Evolutionary conservation across 1,284 basidiomycete genomes (phyloP), one percentile per base, ranked within the genome.

Genomic region (Puccinia coronata): DNA sequence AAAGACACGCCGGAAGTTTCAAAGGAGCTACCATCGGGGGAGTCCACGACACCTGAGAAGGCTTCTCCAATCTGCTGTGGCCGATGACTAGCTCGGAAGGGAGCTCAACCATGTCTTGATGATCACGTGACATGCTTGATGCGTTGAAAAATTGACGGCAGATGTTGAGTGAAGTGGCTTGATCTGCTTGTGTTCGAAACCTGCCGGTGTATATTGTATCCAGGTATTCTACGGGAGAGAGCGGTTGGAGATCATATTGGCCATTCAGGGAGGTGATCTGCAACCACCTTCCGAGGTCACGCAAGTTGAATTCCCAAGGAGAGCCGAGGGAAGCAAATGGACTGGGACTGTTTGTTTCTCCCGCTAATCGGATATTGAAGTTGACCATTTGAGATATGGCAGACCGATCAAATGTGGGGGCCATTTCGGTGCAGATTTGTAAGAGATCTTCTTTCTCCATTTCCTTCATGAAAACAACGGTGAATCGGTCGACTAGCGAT

Each of bases 281-380:
- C 73, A 90, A 87, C 96, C 97, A 99, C 72, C 97, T 91, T 82
- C 96, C 91, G 57, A 98, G 89, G 86, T 99, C 97, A 53, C 97
- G 92, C 75, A 99, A 88, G 85, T 99, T 99, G 88, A 99, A 98
- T 86, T 99, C 97, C 97, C 97, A 99, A 0, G 97, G 97, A 74
- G 91, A 90, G 12, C 97, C 97, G 82, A 93, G 91, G 65, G 91
- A 89, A 6, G 91, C 96, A 85, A 98, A 95, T 0, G 88, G 84
- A 41, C 90, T 90, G 80, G 90, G 90, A 41, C 90, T 86, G 84
- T 91, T 90, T 3, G 92, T 91, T 83, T 92, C 91, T 28, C 91
- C 88, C 82, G 92, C 91, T 74, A 99, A 88, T 12, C 88, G 87
- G 82, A 89, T 87, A 85, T 96, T 98, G 88, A 93, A 98, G 0